These are phyloP conservation scores for Dovyalis caffra DNA, from an alignment of 345 rosid genomes.

Conservation along the genomic window DNA sequence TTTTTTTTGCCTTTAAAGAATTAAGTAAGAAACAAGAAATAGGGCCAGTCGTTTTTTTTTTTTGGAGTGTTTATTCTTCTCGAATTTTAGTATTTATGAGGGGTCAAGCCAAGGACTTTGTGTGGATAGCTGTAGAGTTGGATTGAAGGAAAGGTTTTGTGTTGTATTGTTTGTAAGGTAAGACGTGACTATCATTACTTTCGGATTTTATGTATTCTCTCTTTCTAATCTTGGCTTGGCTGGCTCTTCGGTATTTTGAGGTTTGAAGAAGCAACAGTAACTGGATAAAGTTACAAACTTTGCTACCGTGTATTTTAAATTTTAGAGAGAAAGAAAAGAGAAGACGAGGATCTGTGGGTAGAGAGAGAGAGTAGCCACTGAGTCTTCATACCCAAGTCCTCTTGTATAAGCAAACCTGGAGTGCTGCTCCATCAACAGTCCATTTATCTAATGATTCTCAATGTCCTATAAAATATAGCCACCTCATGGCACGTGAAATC, in stretches of 20 bases:
- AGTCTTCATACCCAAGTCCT: background rate
- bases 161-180: constrained; percentile 36
- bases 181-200: constrained; percentile 61
- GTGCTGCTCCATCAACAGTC: background rate
- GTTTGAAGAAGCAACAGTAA: constrained; percentile 34
- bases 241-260: constrained; percentile 13
- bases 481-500: background rate
- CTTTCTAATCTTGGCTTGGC: constrained; percentile 19
- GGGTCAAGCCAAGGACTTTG: constrained; percentile 19
- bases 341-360: background rate
- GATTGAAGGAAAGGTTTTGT: constrained; percentile 65
- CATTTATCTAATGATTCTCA: background rate
- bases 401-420: background rate
- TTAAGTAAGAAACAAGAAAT: constrained; percentile 35
- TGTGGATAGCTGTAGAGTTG: constrained; percentile 51
- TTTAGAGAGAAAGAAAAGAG: constrained; percentile 8
- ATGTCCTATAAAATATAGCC: background rate
- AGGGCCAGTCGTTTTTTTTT: constrained; percentile 20
- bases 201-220: constrained; percentile 5
- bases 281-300: background rate
- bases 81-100: background rate
- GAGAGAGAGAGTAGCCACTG: constrained; percentile 20
- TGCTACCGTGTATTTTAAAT: too few species aligned
- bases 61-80: constrained; percentile 11
- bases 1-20: background rate